Conservation (phyloP, 148 eudicot species). For the Chenopodium berlandieri region DNA sequence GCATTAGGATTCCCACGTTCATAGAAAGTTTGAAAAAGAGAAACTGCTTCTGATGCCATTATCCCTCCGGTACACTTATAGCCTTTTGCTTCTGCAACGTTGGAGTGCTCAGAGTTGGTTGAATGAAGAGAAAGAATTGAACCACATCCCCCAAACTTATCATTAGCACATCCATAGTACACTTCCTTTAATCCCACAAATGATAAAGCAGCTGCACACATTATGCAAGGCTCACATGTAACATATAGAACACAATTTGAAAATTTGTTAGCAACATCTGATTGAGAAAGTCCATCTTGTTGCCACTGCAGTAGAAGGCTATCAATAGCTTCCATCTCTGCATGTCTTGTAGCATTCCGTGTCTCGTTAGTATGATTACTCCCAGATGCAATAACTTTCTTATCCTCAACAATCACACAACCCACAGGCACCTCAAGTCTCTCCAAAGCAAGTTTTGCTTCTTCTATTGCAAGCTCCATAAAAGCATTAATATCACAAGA, state of each 20-base stretch:
- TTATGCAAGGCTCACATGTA: constrained; percentile 97
- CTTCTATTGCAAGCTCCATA: constrained; percentile 71
- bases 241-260: constrained; percentile 74
- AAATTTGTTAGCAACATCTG: constrained; percentile 50
- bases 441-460: constrained; percentile 73
- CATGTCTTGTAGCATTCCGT: constrained; percentile 87
- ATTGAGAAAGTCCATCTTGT: constrained; percentile 46
- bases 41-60: constrained; percentile 78
- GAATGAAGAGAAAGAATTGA: constrained; percentile 78
- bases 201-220: constrained; percentile 92
- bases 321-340: constrained; percentile 93
- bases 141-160: constrained; percentile 96
- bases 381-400: constrained; percentile 62
- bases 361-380: constrained; percentile 85
- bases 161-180: constrained; percentile 84
- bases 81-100: constrained; percentile 31
- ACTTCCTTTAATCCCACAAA: constrained; percentile 83
- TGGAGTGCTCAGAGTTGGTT: constrained; percentile 27
- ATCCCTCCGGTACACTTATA: constrained; percentile 80
- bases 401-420: constrained; percentile 68
- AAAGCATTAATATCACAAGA: constrained; percentile 27
- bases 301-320: constrained; percentile 68
- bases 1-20: constrained; percentile 97
- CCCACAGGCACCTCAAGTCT: constrained; percentile 91
- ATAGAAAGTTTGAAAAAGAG: constrained; percentile 68